phyloP scores from a whole-genome alignment of 129 eudicot genomes.

The Glebionis coronaria region DNA sequence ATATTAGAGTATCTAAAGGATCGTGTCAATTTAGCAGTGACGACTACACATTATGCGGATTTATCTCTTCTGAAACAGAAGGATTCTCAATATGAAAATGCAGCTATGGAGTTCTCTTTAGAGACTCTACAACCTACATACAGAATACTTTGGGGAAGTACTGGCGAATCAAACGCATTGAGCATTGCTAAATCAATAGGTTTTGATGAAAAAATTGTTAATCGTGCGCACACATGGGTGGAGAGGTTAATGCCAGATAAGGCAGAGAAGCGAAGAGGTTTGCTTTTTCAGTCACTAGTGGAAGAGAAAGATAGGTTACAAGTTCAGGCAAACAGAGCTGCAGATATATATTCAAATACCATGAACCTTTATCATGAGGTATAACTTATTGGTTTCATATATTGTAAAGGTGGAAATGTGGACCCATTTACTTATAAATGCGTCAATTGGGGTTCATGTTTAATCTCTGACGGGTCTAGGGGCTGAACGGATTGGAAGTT shows the following conservation, averaged over 20 bases:
- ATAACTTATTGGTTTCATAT: slow-evolving; percentile 23
- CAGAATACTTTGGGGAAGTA: slow-evolving; percentile 91
- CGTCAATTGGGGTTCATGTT: not conserved
- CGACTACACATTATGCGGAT: slow-evolving; percentile 95
- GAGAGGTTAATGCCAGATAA: slow-evolving; percentile 75
- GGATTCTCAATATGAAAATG: slow-evolving; percentile 78
- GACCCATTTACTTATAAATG: slow-evolving; percentile 8
- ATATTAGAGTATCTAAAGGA: slow-evolving; percentile 75
- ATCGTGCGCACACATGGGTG: slow-evolving; percentile 71
- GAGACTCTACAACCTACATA: slow-evolving; percentile 84
- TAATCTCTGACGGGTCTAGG: not conserved
- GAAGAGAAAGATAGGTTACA: slow-evolving; percentile 74
- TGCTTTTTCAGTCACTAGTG: slow-evolving; percentile 65
- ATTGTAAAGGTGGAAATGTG: not conserved
- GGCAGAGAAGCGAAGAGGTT: slow-evolving; percentile 61
- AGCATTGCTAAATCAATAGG: slow-evolving; percentile 79
- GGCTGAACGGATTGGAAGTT: not conserved
- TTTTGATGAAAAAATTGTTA: slow-evolving; percentile 64
- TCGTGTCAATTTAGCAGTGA: slow-evolving; percentile 77
- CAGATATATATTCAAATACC: slow-evolving; percentile 57
- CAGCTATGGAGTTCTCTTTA: slow-evolving; percentile 92
- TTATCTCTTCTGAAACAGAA: slow-evolving; percentile 64
- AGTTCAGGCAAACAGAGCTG: slow-evolving; percentile 57
- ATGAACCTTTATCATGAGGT: slow-evolving; percentile 81
- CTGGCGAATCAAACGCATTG: slow-evolving; percentile 90